These are phyloP conservation scores for Colletotrichum zoysiae DNA, from an alignment of 2,329 filamentous ascomycete genomes.

Conservation along the genomic window DNA sequence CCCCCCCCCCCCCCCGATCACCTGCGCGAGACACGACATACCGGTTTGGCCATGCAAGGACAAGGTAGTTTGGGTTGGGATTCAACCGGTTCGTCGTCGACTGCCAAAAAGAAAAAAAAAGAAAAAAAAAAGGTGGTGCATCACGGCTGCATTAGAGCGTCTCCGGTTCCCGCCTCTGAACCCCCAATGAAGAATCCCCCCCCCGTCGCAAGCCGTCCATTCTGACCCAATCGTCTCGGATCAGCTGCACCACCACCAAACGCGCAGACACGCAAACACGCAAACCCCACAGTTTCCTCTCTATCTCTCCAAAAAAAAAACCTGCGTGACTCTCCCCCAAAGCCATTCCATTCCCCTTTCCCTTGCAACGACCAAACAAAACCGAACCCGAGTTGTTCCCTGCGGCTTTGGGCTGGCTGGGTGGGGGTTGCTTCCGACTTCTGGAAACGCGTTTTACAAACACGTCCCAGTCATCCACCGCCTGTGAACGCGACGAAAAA, in stretches of 20 bases:
- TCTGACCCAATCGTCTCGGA: conserved; percentile 22
- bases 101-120: neutral
- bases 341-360: neutral
- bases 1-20: no score
- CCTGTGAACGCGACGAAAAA: conserved; percentile 5
- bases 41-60: neutral
- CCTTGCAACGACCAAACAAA: conserved; percentile 32
- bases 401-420: neutral
- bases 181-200: neutral
- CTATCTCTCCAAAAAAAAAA: neutral
- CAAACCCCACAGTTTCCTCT: neutral
- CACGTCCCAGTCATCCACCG: conserved; percentile 9
- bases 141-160: conserved; percentile 7
- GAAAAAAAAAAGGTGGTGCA: neutral
- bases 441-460: neutral
- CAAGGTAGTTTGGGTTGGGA: neutral
- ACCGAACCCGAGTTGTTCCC: neutral
- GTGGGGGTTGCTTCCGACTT: neutral
- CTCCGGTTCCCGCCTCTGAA: neutral
- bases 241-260: neutral
- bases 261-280: neutral
- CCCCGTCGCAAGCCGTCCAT: neutral
- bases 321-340: neutral
- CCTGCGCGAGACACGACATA: neutral
- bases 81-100: neutral